Percentiles rank a stretch among this genome's conserved stretches.
phyloP scores from a whole-genome alignment of 495 filamentous ascomycete genomes.

The Aspergillus cavernicola region DNA sequence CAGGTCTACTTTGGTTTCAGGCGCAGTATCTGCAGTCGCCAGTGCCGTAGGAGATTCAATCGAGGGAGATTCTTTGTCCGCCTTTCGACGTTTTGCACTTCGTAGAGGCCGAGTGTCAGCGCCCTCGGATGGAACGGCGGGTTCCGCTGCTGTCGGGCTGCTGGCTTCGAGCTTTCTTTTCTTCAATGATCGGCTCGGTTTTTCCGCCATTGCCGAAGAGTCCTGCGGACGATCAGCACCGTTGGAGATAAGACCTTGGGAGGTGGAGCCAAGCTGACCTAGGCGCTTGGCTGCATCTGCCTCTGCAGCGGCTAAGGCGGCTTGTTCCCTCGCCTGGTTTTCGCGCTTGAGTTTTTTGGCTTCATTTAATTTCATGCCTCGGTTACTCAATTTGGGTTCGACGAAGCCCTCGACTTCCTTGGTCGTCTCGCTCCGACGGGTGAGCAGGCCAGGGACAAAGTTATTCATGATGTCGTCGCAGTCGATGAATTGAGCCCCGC shows the following conservation, averaged over 20 bases:
- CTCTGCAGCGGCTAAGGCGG: constrained; percentile 43
- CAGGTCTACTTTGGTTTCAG: constrained; percentile 1
- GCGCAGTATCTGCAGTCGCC: constrained; percentile 3
- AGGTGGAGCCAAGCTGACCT: constrained; percentile 18
- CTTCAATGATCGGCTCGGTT: constrained; percentile 24
- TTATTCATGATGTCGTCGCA: constrained; percentile 47
- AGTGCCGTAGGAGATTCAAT: constrained; percentile 13
- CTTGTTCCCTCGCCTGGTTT: constrained; percentile 61
- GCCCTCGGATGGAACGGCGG: constrained; percentile 10
- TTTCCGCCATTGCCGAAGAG: constrained; percentile 12
- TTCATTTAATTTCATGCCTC: constrained; percentile 88
- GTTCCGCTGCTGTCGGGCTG: constrained; percentile 19
- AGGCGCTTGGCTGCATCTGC: constrained; percentile 62
- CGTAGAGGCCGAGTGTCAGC: constrained; percentile 18
- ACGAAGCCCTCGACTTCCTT: constrained; percentile 35
- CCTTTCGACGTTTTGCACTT: constrained; percentile 25
- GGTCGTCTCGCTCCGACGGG: constrained; percentile 47
- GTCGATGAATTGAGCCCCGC: constrained; percentile 61
- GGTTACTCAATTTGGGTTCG: constrained; percentile 62
- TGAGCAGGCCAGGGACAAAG: constrained; percentile 40
- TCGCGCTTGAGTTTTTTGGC: constrained; percentile 89
- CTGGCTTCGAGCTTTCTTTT: constrained; percentile 30
- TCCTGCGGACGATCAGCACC: constrained; percentile 14
- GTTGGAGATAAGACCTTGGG: constrained; percentile 12
- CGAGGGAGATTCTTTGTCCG: constrained; percentile 25